Evolutionary conservation across 495 filamentous ascomycete genomes (phyloP).

Genomic region (Melanomma pulvis-pyrius): DNA sequence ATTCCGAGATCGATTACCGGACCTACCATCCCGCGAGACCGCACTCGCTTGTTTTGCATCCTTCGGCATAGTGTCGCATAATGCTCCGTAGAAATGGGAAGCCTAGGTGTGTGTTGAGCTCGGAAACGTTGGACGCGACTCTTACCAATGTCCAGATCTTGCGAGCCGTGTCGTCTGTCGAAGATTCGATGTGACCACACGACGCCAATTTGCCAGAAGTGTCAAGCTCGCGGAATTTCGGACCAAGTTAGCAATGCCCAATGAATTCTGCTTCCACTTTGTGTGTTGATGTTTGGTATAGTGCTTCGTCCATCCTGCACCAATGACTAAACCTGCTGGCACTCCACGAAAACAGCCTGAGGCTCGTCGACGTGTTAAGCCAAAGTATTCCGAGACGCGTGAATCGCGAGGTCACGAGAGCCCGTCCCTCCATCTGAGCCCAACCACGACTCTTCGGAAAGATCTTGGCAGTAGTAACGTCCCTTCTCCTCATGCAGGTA

Average conservation of each 20-base stretch:
- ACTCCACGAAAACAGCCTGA: slow-evolving; percentile 30
- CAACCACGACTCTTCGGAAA: slow-evolving; percentile 2
- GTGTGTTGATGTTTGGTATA: slow-evolving; percentile 14
- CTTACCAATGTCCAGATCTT: slow-evolving; percentile 26
- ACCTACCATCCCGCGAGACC: neutral
- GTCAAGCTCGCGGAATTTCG: slow-evolving; percentile 25
- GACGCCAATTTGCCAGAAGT: slow-evolving; percentile 28
- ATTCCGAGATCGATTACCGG: neutral
- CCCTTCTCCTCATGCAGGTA: neutral
- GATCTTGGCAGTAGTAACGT: neutral
- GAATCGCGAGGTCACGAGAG: slow-evolving; percentile 27
- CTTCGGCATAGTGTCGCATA: neutral
- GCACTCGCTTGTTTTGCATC: neutral
- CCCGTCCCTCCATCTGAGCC: slow-evolving; percentile 2
- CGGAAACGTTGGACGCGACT: neutral
- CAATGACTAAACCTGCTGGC: slow-evolving; percentile 34
- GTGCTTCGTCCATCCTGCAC: slow-evolving; percentile 33
- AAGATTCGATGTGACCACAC: slow-evolving; percentile 33
- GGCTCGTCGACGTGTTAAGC: slow-evolving; percentile 21
- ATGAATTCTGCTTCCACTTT: neutral
- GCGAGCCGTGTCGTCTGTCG: slow-evolving; percentile 31
- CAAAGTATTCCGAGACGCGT: slow-evolving; percentile 15
- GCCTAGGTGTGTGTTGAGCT: slow-evolving; percentile 20
- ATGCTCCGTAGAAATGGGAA: slow-evolving; percentile 37
- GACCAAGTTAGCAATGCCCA: slow-evolving; percentile 26